These are phyloP conservation scores for Coemansia sp. DNA, from an alignment of 192 early-diverging fungal species.

Conservation along the genomic window DNA sequence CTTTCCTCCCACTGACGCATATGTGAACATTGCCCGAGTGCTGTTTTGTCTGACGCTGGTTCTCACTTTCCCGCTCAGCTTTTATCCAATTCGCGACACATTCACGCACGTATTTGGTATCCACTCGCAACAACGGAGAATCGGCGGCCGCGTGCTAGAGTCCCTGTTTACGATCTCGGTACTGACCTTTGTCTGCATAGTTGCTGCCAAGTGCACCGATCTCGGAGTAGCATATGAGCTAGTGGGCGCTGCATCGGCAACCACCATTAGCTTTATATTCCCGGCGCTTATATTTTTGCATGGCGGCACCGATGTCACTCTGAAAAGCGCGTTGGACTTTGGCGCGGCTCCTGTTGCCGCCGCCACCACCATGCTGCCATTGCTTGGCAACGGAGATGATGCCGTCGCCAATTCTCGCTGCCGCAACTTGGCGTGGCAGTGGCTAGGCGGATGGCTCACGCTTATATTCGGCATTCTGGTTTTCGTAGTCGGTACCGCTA, in stretches of 20 bases:
- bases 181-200: slow-evolving; percentile 18
- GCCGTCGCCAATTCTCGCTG: not conserved
- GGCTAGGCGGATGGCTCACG: not conserved
- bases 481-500: not conserved
- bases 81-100: slow-evolving; percentile 47
- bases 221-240: slow-evolving; percentile 49
- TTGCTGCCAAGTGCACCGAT: slow-evolving; percentile 24
- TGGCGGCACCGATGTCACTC: slow-evolving; percentile 36
- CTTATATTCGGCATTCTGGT: not conserved
- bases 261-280: slow-evolving; percentile 42
- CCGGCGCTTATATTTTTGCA: slow-evolving; percentile 34
- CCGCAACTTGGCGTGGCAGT: not conserved
- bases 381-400: not conserved
- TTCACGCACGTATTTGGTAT: slow-evolving; percentile 42
- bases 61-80: slow-evolving; percentile 56
- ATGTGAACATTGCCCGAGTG: slow-evolving; percentile 64
- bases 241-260: slow-evolving; percentile 34
- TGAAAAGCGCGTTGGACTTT: not conserved
- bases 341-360: not conserved
- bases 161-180: slow-evolving; percentile 25
- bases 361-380: not conserved
- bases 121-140: slow-evolving; percentile 19
- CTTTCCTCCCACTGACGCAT: slow-evolving; percentile 59
- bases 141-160: slow-evolving; percentile 15
- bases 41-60: slow-evolving; percentile 62